Conservation (phyloP, 129 eudicot species). For the Smallanthus sonchifolius region DNA sequence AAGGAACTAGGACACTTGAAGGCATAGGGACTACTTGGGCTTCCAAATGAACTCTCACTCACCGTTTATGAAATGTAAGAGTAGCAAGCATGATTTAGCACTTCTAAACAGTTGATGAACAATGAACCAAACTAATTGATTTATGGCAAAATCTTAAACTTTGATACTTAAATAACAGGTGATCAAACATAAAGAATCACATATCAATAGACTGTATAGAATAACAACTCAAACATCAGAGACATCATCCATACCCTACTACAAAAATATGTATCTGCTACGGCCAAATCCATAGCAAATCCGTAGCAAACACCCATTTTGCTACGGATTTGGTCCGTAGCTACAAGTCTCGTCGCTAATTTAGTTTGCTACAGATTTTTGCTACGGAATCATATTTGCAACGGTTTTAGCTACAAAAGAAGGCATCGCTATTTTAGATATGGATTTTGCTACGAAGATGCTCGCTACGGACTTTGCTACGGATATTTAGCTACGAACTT, state of each 20-base stretch:
- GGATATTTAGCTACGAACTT: too few relatives aligned
- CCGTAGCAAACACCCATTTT: too few relatives aligned
- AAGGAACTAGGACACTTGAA: neutral
- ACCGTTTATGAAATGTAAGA: neutral
- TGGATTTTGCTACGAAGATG: too few relatives aligned
- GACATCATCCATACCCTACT: neutral
- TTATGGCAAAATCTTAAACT: neutral
- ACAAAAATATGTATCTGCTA: too few relatives aligned
- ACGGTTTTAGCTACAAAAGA: too few relatives aligned
- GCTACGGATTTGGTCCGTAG: too few relatives aligned
- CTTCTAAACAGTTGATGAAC: neutral
- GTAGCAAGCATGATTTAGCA: neutral
- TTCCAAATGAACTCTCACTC: neutral
- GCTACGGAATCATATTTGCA: too few relatives aligned
- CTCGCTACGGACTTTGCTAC: too few relatives aligned
- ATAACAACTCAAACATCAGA: conserved; percentile 6
- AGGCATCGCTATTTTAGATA: too few relatives aligned
- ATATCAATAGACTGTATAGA: conserved; percentile 23
- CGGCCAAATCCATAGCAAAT: too few relatives aligned
- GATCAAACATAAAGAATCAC: neutral
- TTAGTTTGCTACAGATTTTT: too few relatives aligned
- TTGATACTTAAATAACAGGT: neutral
- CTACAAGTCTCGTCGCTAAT: too few relatives aligned
- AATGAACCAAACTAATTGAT: neutral
- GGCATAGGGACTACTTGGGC: neutral